Evolutionary conservation across 2,329 filamentous ascomycete species (phyloP).

Genomic region (Cladosporium colombiae): DNA sequence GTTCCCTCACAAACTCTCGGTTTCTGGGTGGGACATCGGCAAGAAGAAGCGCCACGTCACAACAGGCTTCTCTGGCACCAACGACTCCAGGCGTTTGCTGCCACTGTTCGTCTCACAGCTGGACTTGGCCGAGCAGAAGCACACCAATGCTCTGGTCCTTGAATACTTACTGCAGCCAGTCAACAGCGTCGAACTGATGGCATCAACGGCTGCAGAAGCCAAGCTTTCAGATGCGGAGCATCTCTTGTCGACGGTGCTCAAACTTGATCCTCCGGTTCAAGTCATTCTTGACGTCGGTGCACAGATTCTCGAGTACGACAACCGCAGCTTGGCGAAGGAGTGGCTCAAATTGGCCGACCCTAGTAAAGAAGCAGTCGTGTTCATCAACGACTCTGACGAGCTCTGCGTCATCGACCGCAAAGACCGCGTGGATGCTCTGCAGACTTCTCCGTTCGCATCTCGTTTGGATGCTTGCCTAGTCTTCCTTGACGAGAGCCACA

Average conservation of each 20-base stretch:
- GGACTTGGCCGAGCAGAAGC: conserved; percentile 57
- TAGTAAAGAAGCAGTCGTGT: conserved; percentile 54
- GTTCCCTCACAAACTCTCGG: conserved; percentile 63
- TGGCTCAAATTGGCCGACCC: conserved; percentile 52
- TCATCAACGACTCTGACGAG: conserved; percentile 59
- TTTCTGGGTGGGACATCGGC: conserved; percentile 69
- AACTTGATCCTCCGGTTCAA: conserved; percentile 44
- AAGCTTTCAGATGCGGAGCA: conserved; percentile 24
- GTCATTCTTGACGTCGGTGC: conserved; percentile 73
- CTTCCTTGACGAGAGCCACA: conserved; percentile 71
- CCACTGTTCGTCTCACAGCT: conserved; percentile 63
- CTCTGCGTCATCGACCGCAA: conserved; percentile 55
- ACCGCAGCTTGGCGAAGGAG: conserved; percentile 52
- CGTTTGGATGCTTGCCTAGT: conserved; percentile 63
- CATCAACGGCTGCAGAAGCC: not conserved
- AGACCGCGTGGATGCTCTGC: conserved; percentile 52
- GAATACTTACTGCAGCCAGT: conserved; percentile 57
- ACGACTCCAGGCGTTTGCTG: conserved; percentile 62
- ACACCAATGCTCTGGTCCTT: conserved; percentile 70
- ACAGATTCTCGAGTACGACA: conserved; percentile 65
- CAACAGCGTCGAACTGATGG: conserved; percentile 42
- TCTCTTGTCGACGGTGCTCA: conserved; percentile 50
- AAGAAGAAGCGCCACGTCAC: conserved; percentile 54
- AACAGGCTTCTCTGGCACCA: conserved; percentile 72
- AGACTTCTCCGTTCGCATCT: conserved; percentile 59